Percentiles rank a stretch among this genome's conserved stretches.
Conservation (phyloP, 352 stramenopile genomes). For the Phytophthora syringae region DNA sequence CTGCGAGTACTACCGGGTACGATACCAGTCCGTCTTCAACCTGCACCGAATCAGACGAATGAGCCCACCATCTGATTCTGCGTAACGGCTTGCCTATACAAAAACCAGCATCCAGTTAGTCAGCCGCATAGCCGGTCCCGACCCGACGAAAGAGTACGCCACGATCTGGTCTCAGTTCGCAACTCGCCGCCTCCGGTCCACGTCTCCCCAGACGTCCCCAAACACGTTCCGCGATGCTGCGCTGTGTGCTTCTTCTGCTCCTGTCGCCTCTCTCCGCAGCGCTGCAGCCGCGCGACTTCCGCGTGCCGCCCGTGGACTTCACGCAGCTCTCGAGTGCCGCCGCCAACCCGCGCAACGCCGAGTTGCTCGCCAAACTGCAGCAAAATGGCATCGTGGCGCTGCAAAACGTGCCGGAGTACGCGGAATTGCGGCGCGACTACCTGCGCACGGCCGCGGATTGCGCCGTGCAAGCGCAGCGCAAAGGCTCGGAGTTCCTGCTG, state of each 20-base stretch:
- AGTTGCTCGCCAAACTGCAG: slow-evolving; percentile 63
- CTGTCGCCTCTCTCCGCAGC: slow-evolving; percentile 21
- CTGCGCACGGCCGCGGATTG: slow-evolving; percentile 64
- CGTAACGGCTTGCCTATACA: slow-evolving; percentile 27
- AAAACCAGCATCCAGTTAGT: slow-evolving; percentile 26
- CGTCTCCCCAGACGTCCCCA: slow-evolving; percentile 26
- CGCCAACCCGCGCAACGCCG: slow-evolving; percentile 36
- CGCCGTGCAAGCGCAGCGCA: slow-evolving; percentile 50
- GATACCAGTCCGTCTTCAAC: too few species aligned
- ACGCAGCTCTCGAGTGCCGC: slow-evolving; percentile 43
- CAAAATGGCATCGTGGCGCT: slow-evolving; percentile 77
- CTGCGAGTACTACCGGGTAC: background rate
- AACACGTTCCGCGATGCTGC: slow-evolving; percentile 30
- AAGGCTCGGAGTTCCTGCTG: slow-evolving; percentile 70
- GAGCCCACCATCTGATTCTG: slow-evolving; percentile 12
- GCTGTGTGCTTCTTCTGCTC: slow-evolving; percentile 20
- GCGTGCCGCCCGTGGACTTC: slow-evolving; percentile 67
- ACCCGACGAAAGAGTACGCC: background rate
- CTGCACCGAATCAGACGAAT: slow-evolving; percentile 23
- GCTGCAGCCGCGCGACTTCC: slow-evolving; percentile 47
- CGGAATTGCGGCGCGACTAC: slow-evolving; percentile 55
- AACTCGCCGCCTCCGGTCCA: slow-evolving; percentile 20
- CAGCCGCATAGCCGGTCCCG: background rate
- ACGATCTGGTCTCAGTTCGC: slow-evolving; percentile 18
- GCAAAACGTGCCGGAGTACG: slow-evolving; percentile 75